phyloP scores from a whole-genome alignment of 2,329 filamentous ascomycete species.

The Diaporthe sp. region DNA sequence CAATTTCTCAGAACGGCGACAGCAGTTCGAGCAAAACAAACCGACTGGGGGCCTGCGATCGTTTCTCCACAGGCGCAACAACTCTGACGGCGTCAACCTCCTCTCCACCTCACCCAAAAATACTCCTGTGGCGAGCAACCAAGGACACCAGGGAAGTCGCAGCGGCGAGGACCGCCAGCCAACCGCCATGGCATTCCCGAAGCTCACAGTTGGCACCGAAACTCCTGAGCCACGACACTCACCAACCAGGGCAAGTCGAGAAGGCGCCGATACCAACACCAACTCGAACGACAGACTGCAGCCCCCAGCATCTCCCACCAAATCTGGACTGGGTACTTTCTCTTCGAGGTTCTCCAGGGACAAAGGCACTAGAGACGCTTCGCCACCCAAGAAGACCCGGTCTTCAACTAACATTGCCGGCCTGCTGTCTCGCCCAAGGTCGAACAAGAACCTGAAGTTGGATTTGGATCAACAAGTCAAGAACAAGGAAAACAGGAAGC shows the following conservation, averaged over 20 bases:
- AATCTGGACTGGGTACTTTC: slow-evolving; percentile 58
- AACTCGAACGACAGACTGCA: slow-evolving; percentile 1
- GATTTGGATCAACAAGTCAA: slow-evolving; percentile 58
- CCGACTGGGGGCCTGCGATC: slow-evolving; percentile 35
- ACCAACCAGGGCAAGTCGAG: slow-evolving; percentile 27
- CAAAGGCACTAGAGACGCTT: slow-evolving; percentile 56
- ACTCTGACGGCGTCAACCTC: slow-evolving; percentile 37
- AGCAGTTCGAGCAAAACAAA: slow-evolving; percentile 40
- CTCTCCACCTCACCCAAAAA: slow-evolving; percentile 28
- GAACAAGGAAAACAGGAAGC: slow-evolving; percentile 87
- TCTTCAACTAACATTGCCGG: slow-evolving; percentile 86
- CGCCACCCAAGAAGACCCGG: slow-evolving; percentile 78
- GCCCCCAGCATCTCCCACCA: slow-evolving; percentile 55
- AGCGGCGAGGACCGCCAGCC: slow-evolving; percentile 18
- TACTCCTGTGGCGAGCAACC: slow-evolving; percentile 3
- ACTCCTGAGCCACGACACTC: slow-evolving; percentile 29
- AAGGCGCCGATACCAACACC: slow-evolving; percentile 1
- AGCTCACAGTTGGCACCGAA: slow-evolving; percentile 32
- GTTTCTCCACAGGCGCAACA: slow-evolving; percentile 40
- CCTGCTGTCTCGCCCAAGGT: slow-evolving; percentile 80
- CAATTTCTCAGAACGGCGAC: slow-evolving; percentile 40
- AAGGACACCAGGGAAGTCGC: slow-evolving; percentile 12
- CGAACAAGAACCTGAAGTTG: slow-evolving; percentile 71
- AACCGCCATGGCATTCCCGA: slow-evolving; percentile 36
- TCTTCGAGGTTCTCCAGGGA: slow-evolving; percentile 57